Conservation (phyloP, 352 stramenopile genomes). For the Pseudoperonospora humuli region DNA sequence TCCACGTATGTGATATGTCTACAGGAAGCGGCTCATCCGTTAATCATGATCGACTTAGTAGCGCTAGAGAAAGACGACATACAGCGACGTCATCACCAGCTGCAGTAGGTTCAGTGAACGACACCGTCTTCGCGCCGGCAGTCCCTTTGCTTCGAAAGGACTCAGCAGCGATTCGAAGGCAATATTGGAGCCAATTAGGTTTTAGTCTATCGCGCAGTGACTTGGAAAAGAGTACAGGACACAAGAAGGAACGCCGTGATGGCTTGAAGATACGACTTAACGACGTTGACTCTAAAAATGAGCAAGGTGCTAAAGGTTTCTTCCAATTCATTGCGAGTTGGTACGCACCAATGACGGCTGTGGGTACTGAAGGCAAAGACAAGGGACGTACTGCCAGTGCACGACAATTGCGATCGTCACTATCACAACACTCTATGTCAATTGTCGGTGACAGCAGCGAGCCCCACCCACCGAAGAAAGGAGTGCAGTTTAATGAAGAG, state of each 20-base stretch:
- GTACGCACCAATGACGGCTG: constrained; percentile 41
- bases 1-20: constrained; percentile 5
- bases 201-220: constrained; percentile 75
- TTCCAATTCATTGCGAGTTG: constrained; percentile 80
- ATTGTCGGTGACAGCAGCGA: constrained; percentile 1
- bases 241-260: constrained; percentile 52
- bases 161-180: constrained; percentile 73
- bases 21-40: not conserved
- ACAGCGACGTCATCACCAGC: constrained; percentile 5
- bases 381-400: constrained; percentile 2
- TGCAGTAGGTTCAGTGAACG: constrained; percentile 13
- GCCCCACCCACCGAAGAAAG: constrained; percentile 19
- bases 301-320: constrained; percentile 48
- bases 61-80: constrained; percentile 12
- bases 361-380: constrained; percentile 24
- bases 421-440: constrained; percentile 20
- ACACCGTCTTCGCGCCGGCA: constrained; percentile 12
- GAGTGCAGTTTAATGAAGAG: constrained; percentile 66
- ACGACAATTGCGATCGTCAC: constrained; percentile 16
- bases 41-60: constrained; percentile 10
- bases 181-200: constrained; percentile 83
- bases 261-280: constrained; percentile 75
- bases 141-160: constrained; percentile 57
- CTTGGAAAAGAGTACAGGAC: constrained; percentile 67
- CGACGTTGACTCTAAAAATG: constrained; percentile 32